Percentiles rank a stretch among this genome's conserved stretches.
These are phyloP conservation scores for Camellia lanceoleosa DNA, from an alignment of 148 eudicot genomes.

Conservation along the genomic window DNA sequence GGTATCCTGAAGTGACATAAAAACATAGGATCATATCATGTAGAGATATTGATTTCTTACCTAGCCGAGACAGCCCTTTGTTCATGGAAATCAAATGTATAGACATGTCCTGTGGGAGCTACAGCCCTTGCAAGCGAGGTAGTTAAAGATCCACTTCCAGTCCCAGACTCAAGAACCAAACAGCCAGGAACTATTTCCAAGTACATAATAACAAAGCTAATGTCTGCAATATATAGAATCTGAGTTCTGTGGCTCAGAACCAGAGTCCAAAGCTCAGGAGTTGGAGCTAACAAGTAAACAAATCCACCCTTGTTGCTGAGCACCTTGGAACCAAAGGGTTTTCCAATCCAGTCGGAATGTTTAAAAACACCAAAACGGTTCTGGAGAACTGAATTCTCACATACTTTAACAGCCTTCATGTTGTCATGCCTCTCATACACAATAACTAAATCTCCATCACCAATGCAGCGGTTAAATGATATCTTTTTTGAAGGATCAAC, in stretches of 20 bases:
- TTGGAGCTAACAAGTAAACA: slow-evolving; percentile 73
- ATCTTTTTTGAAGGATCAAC: slow-evolving; percentile 46
- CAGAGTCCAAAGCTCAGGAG: no score
- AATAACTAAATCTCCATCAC: slow-evolving; percentile 71
- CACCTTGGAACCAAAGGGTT: slow-evolving; percentile 83
- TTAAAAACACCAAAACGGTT: slow-evolving; percentile 73
- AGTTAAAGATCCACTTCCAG: slow-evolving; percentile 37
- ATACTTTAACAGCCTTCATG: slow-evolving; percentile 76
- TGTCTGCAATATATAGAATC: slow-evolving; percentile 86
- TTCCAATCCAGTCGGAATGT: slow-evolving; percentile 82
- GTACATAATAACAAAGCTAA: slow-evolving; percentile 62
- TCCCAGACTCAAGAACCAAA: slow-evolving; percentile 79
- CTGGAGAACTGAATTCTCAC: slow-evolving; percentile 7
- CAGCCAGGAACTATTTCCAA: slow-evolving; percentile 89
- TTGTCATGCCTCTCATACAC: slow-evolving; percentile 76
- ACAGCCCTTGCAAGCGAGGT: slow-evolving; percentile 16
- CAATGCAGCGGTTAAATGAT: slow-evolving; percentile 50
- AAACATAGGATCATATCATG: not conserved
- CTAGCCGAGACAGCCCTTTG: slow-evolving; percentile 84
- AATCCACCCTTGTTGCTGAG: slow-evolving; percentile 74
- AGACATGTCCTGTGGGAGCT: slow-evolving; percentile 75
- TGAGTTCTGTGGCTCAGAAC: slow-evolving; percentile 65
- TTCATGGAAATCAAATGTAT: slow-evolving; percentile 94
- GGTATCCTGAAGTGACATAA: no score
- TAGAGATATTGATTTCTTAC: slow-evolving; percentile 28